Evolutionary conservation across 1,139 yeast species (phyloP), one percentile per base, ranked within the genome.

Genomic region (Meyerozyma elateridarum): DNA sequence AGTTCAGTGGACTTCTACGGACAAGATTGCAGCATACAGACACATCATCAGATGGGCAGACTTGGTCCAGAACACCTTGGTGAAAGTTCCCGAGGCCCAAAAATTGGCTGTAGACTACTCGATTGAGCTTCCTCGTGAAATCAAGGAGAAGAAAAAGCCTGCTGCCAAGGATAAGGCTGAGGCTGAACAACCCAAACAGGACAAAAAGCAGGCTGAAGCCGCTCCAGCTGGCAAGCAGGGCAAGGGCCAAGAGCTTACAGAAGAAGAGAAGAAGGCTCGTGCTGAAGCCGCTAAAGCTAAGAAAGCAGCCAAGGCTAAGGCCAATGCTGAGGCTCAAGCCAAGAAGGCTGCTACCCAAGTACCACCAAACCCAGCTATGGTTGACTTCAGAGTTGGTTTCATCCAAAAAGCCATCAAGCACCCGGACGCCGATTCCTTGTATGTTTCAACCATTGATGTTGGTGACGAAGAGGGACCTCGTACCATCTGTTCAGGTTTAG

Each of bases 391-490:
- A 56, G 96, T 91, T 39, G 99, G 99, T 31, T 87, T 81, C 72
- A 93, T 93, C 52, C 89, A 89, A 66, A 91, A 91, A 70, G 96
- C 96, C 31, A 73, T 85, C 54, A 85, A 85, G 63, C 99, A 93
- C 64, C 98, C 98, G 41, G 93, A 93, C 56, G 99, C 98, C 24
- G 99, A 93, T 61, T 73, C 95, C 4, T 72, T 93, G 51, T 93
- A 93, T 58, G 95, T 91, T 40, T 89, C 97, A 20, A 91, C 98
- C 35, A 91, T 93, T 51, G 88, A 93, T 44, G 81, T 87, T 73
- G 99, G 98, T 44, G 98, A 91, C 52, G 89, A 71, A 45, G 94
- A 85, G 52, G 95, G 95, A 38, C 98, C 98, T 54, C 80, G 99
- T 70, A 93, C 96, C 29, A 95, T 93, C 33, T 93, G 98, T 68